phyloP scores from a whole-genome alignment of 2,329 filamentous ascomycete genomes.

The Ophiocordyceps unilateralis region DNA sequence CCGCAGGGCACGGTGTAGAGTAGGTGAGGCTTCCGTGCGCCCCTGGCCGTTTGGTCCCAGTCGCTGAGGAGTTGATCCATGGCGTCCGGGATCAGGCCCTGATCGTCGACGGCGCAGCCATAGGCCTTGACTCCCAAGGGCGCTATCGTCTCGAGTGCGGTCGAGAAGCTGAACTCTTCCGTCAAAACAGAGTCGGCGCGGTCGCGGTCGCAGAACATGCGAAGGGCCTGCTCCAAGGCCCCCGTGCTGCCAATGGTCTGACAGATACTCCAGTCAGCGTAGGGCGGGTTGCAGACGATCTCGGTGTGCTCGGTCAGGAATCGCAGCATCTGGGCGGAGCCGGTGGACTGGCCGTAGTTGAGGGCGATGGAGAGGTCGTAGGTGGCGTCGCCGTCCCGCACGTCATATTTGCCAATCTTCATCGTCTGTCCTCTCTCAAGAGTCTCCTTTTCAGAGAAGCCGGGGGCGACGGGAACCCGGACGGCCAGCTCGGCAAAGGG shows the following conservation, averaged over 20 bases:
- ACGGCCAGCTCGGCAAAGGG: slow-evolving; percentile 68
- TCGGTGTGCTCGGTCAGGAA: slow-evolving; percentile 94
- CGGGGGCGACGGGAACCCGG: slow-evolving; percentile 51
- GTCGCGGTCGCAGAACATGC: slow-evolving; percentile 57
- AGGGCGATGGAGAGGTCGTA: slow-evolving; percentile 74
- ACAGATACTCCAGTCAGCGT: slow-evolving; percentile 75
- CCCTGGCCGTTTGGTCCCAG: slow-evolving; percentile 29
- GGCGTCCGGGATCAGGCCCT: slow-evolving; percentile 32
- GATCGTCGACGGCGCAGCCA: slow-evolving; percentile 32
- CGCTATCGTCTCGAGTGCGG: slow-evolving; percentile 40
- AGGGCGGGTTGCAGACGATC: slow-evolving; percentile 71
- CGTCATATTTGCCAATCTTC: slow-evolving; percentile 70
- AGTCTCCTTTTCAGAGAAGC: slow-evolving; percentile 55
- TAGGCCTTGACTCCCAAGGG: slow-evolving; percentile 35
- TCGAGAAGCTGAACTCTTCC: slow-evolving; percentile 83
- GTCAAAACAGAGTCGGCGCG: slow-evolving; percentile 65
- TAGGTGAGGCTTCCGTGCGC: slow-evolving; percentile 32
- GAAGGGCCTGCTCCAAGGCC: slow-evolving; percentile 64
- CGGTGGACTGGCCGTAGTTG: slow-evolving; percentile 83
- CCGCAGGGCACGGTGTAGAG: slow-evolving; percentile 54
- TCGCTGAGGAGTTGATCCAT: slow-evolving; percentile 32
- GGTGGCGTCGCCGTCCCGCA: slow-evolving; percentile 32
- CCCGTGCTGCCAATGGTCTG: slow-evolving; percentile 77
- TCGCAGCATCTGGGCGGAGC: slow-evolving; percentile 71
- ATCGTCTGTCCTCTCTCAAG: slow-evolving; percentile 40